Base-by-base conservation (phyloP, 1,139 yeast genomes). In the Pichia kudriavzevii region DNA sequence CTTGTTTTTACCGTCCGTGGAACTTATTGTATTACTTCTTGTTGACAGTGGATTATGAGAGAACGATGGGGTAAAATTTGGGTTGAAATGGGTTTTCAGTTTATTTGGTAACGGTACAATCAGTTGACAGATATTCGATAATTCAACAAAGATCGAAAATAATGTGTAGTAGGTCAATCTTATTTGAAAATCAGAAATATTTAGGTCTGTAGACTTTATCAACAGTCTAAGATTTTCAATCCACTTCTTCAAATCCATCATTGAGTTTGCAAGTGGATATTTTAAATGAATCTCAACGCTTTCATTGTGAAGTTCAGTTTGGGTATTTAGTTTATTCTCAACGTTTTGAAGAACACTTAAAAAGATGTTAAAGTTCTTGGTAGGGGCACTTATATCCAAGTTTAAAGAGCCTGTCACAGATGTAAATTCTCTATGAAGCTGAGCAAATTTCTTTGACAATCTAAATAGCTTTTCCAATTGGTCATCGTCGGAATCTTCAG, bases 91-190 rank as follows among this genome's bases (percentile, higher is more conserved):
- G 28, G 28, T 22, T 28, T 21, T 7, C 22, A 26, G 20, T 26
- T 16, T 39, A 7, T 47, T 32, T n/a, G 35, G 20, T 10, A 34
- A 24, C 5, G 78, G 74, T 1, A 65, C 59, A 20, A 80, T 51
- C 1, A 75, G 60, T 43, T 65, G 66, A 67, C 82, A 81, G 0
- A 94, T 81, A 53, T 84, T 82, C 45, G 70, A 68, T 31, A 87
- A 60, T 55, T 88, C 97, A 40, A 75, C 71, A 43, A 84, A 73
- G 2, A 93, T 72, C 12, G 93, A 85, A 52, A 72, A 75, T 10
- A 84, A 54, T 4, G 85, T 72, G 52, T 85, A 67, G 42, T 82
- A 75, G 28, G 83, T 67, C 69, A 84, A 69, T 44, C 96, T 65
- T 6, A 83, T 66, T 7, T 46, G 25, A 24, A 46, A 53, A 4